phyloP scores from a whole-genome alignment of 495 filamentous ascomycete species.

The Chaetomium tenue region DNA sequence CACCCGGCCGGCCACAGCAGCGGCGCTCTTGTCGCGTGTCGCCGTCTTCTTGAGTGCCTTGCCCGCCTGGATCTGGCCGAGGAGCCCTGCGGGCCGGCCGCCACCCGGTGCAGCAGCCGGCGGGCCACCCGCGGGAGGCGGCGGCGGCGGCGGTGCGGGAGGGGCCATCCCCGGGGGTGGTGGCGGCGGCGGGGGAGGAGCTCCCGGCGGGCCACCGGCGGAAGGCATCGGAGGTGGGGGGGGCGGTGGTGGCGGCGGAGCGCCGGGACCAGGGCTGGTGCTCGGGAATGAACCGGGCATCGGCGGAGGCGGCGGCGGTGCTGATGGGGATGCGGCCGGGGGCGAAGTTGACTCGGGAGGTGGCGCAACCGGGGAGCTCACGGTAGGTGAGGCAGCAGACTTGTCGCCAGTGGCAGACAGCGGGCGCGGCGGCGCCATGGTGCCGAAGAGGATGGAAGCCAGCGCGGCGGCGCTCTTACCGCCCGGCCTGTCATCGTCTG shows the following conservation, averaged over 20 bases:
- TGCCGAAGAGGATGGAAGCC: slow-evolving; percentile 90
- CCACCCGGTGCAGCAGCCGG: slow-evolving; percentile 39
- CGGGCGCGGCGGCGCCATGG: slow-evolving; percentile 92
- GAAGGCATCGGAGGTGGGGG: slow-evolving; percentile 51
- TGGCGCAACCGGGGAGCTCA: slow-evolving; percentile 40
- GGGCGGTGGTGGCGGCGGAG: slow-evolving; percentile 33
- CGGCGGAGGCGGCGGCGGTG: slow-evolving; percentile 50
- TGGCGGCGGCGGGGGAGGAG: slow-evolving; percentile 22
- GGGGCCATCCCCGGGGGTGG: slow-evolving; percentile 49
- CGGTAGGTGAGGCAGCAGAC: slow-evolving; percentile 47
- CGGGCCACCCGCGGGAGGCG: slow-evolving; percentile 42
- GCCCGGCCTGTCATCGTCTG: slow-evolving; percentile 65
- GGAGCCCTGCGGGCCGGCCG: slow-evolving; percentile 58
- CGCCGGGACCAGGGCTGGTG: slow-evolving; percentile 18
- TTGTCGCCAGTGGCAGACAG: slow-evolving; percentile 78
- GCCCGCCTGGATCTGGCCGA: slow-evolving; percentile 79
- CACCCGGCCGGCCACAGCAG: slow-evolving; percentile 69
- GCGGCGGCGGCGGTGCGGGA: slow-evolving; percentile 49
- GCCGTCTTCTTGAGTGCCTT: slow-evolving; percentile 74
- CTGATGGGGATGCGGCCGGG: slow-evolving; percentile 38
- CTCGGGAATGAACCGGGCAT: slow-evolving; percentile 41
- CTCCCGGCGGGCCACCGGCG: slow-evolving; percentile 50
- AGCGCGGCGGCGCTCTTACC: slow-evolving; percentile 85
- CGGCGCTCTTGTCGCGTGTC: slow-evolving; percentile 78
- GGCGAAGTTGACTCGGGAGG: slow-evolving; percentile 41